These are phyloP conservation scores for Kluyveromyces sp. DNA, from an alignment of 1,139 yeast genomes.

Conservation along the genomic window DNA sequence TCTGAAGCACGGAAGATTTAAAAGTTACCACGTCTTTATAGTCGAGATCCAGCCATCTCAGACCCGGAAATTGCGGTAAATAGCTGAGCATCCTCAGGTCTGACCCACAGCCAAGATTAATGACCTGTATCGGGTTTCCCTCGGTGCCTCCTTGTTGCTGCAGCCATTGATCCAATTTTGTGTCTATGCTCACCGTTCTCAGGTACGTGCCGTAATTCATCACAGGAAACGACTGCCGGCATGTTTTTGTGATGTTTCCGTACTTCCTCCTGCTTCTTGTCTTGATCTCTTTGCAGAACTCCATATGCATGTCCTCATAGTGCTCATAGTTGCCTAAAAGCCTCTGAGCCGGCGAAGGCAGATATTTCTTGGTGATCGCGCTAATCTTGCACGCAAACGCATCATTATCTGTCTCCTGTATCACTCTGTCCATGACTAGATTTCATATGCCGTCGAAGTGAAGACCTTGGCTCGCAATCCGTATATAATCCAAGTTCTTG, in stretches of 20 bases:
- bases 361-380: conserved; percentile 49
- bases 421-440: conserved; percentile 21
- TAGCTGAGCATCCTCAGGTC: conserved; percentile 53
- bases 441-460: too few relatives aligned
- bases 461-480: too few relatives aligned
- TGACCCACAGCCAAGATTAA: conserved; percentile 95
- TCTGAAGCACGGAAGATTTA: conserved; percentile 43
- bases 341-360: conserved; percentile 45
- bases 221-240: conserved; percentile 59
- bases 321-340: conserved; percentile 35
- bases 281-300: conserved; percentile 19
- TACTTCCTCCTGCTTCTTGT: conserved; percentile 19
- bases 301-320: conserved; percentile 18
- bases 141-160: conserved; percentile 21
- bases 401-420: conserved; percentile 63
- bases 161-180: conserved; percentile 46
- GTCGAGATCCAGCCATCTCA: conserved; percentile 67
- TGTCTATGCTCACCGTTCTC: conserved; percentile 58
- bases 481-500: too few relatives aligned
- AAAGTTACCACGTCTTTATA: conserved; percentile 55
- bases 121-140: conserved; percentile 44
- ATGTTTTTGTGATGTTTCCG: conserved; percentile 19
- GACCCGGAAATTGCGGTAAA: conserved; percentile 22
- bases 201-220: conserved; percentile 80
- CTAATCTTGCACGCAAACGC: conserved; percentile 71